Evolutionary conservation across 441 rosid genomes (phyloP), one percentile per base, ranked within the genome.

Genomic region (Erodium trifolium): DNA sequence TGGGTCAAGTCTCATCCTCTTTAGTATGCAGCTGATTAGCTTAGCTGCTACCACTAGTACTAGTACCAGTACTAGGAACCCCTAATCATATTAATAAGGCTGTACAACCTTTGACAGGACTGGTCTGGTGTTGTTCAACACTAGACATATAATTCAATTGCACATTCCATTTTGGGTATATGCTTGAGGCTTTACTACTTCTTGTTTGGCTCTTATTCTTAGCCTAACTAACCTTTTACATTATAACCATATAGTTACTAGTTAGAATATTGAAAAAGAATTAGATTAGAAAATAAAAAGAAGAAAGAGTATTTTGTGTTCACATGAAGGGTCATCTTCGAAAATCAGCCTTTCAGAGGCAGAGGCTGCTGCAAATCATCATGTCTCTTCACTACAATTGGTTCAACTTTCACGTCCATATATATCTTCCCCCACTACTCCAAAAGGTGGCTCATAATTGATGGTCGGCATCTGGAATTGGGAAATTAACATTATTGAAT

Each of bases 1-100:
- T 45, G 51, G 51, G 51, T 45, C 51, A 45, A 45, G 51, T 45
- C 51, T 45, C 51, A 45, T 45, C 51, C 51, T 12, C 51, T 45
- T 9, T 45, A 2, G 13, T 45, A 45, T 45, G 51, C n/a, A 45
- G 3, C 3, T 34, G 37, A 34, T 5, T 8, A 41, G 47, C 10
- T 34, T 34, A 34, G 37, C 37, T 34, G 3, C 37, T 34, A 34
- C 35, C 3, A 31, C n/a, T n/a, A n/a, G n/a, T 43, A 7, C n/a
- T 8, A 45, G 51, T 0, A 11, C n/a, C n/a, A 23, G 27, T 23
- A 34, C 1, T 34, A 34, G 37, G 37, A 34, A 34, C 5, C 37
- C 5, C 51, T 45, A 10, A 45, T 45, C 12, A 45, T 45, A 45
- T 45, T 45, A 45, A 45, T 45, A 45, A 45, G 51, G 51, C 51